Conservation (phyloP, 73 alveolate species). For the Uronychia binucleata region DNA sequence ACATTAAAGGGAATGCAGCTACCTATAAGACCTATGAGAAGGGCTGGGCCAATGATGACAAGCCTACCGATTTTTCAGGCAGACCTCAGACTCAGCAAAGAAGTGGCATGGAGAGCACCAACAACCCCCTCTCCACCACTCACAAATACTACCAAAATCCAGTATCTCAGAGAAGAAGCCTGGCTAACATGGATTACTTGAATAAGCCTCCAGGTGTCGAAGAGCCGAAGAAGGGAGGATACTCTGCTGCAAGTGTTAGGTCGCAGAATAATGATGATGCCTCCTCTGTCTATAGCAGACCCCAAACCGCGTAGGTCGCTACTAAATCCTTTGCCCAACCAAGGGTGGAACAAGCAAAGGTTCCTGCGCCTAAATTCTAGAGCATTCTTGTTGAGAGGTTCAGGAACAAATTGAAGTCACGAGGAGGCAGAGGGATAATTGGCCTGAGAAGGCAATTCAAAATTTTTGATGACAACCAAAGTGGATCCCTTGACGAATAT, state of each 20-base stretch:
- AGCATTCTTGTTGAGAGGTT: constrained; percentile 56
- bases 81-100: constrained; percentile 13
- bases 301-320: constrained; percentile 1
- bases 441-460: constrained; percentile 84
- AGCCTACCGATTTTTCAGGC: not conserved
- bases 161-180: constrained; percentile 23
- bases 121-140: constrained; percentile 50
- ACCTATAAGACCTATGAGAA: constrained; percentile 59
- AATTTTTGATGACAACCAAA: constrained; percentile 81
- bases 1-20: constrained; percentile 48
- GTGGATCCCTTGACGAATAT: constrained; percentile 69
- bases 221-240: too few species aligned
- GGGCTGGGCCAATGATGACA: constrained; percentile 67
- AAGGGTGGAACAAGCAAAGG: not conserved
- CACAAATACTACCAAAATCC: constrained; percentile 25
- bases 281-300: not conserved
- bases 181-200: constrained; percentile 10
- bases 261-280: not conserved
- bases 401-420: constrained; percentile 57
- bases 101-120: constrained; percentile 23
- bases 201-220: constrained; percentile 28
- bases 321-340: not conserved
- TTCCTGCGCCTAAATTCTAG: constrained; percentile 47
- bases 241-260: constrained; percentile 23
- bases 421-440: constrained; percentile 90